Percentiles rank a stretch among this genome's conserved stretches.
Conservation (phyloP, 768 basidiomycete genomes). For the Candolleomyces eurysporus region DNA sequence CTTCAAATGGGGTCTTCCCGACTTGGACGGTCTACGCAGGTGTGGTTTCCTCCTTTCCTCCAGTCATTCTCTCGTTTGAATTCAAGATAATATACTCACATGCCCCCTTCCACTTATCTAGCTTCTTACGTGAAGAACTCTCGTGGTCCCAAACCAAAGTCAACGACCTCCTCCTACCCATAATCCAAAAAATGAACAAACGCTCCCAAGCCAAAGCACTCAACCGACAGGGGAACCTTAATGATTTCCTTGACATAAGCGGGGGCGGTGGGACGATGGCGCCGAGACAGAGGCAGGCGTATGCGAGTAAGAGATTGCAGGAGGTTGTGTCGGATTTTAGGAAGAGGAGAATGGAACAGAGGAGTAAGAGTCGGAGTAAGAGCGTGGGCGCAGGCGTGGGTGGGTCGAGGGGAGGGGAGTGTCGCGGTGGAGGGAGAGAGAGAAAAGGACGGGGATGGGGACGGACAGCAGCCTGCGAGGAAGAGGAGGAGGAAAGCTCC, state of each 20-base stretch:
- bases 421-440: conserved; percentile 19
- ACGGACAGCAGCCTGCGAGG: conserved; percentile 22
- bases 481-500: conserved; percentile 24
- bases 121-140: conserved; percentile 71
- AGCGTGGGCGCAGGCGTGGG: conserved; percentile 10
- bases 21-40: conserved; percentile 87
- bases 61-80: background rate
- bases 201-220: conserved; percentile 61
- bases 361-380: background rate
- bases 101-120: no score
- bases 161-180: conserved; percentile 87
- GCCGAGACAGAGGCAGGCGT: conserved; percentile 78
- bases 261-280: conserved; percentile 67
- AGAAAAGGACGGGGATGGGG: conserved; percentile 8
- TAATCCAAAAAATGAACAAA: conserved; percentile 85
- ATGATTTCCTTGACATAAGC: conserved; percentile 70
- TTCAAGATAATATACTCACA: conserved; percentile 29
- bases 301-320: conserved; percentile 83
- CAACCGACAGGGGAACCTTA: conserved; percentile 78
- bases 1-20: conserved; percentile 97
- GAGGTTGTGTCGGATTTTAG: conserved; percentile 82
- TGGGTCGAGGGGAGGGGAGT: conserved; percentile 23
- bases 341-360: conserved; percentile 42
- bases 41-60: conserved; percentile 32
- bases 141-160: conserved; percentile 82